Conservation (phyloP, 2,329 filamentous ascomycete species). For the Fusarium stilboides region DNA sequence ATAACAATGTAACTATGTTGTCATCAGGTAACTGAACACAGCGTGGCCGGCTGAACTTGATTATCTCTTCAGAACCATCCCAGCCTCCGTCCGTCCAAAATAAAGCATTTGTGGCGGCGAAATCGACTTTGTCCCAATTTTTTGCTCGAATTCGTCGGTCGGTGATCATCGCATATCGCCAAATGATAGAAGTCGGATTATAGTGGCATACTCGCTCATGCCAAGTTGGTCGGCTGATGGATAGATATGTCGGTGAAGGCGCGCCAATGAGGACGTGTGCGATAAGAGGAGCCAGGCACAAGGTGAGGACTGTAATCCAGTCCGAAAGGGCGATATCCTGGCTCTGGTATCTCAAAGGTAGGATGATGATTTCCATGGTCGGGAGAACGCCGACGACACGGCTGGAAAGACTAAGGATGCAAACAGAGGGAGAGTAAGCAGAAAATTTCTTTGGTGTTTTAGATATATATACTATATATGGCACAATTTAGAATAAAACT, state of each 20-base stretch:
- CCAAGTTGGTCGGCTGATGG: constrained; percentile 15
- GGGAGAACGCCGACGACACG: too few species aligned
- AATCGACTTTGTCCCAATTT: constrained; percentile 16
- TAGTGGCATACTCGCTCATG: constrained; percentile 32
- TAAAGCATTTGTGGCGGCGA: constrained; percentile 18
- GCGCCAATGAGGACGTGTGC: constrained; percentile 29
- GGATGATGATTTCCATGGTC: constrained; percentile 1
- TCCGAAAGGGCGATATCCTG: constrained; percentile 9
- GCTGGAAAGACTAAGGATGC: too few species aligned
- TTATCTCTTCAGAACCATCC: constrained; percentile 28
- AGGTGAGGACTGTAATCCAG: constrained; percentile 24
- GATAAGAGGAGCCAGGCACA: constrained; percentile 29
- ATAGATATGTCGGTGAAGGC: constrained; percentile 15
- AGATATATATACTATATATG: too few species aligned
- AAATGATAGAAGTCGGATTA: constrained; percentile 33
- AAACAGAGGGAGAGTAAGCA: too few species aligned
- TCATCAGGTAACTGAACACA: constrained; percentile 18
- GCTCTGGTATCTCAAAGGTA: constrained; percentile 18
- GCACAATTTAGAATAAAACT: too few species aligned
- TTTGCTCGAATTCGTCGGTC: constrained; percentile 20
- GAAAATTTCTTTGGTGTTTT: too few species aligned
- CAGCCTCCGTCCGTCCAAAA: constrained; percentile 35
- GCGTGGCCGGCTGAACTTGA: not conserved
- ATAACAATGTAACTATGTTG: not conserved
- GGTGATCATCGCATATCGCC: constrained; percentile 22